Evolutionary conservation across 2,329 filamentous ascomycete genomes (phyloP).

Genomic region (Diaporthe sp.): DNA sequence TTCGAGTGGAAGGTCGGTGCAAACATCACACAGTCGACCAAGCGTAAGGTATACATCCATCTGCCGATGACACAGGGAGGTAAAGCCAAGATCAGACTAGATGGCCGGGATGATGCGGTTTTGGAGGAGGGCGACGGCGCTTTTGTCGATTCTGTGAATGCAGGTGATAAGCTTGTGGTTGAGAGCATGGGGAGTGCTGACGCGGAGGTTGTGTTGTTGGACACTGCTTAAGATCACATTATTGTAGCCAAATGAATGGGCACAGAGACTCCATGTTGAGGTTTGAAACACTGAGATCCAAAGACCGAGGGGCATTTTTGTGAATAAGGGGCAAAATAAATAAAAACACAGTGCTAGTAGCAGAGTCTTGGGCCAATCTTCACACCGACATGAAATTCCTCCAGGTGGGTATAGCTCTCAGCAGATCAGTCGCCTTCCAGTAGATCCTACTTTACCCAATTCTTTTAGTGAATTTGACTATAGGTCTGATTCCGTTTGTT

Average conservation of each 20-base stretch:
- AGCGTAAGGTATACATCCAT: constrained; percentile 85
- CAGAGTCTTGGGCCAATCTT: too few species aligned
- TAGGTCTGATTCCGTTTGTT: neutral
- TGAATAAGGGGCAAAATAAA: too few species aligned
- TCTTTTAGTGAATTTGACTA: neutral
- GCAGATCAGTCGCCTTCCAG: neutral
- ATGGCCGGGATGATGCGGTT: constrained; percentile 74
- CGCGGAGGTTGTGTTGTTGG: constrained; percentile 78
- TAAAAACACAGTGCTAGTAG: too few species aligned
- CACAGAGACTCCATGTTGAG: neutral
- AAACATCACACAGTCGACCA: constrained; percentile 57
- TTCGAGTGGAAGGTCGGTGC: constrained; percentile 83
- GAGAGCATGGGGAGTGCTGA: constrained; percentile 78
- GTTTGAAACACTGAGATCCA: neutral
- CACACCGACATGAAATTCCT: too few species aligned
- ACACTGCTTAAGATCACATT: constrained; percentile 54
- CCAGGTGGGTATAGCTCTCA: neutral
- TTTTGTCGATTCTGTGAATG: constrained; percentile 76
- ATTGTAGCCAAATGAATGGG: neutral
- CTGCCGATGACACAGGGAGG: constrained; percentile 83
- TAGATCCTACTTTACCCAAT: neutral
- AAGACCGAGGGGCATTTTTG: too few species aligned
- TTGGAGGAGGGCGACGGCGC: constrained; percentile 85
- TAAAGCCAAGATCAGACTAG: constrained; percentile 79
- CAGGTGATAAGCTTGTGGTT: constrained; percentile 74